Evolutionary conservation across 768 basidiomycete species (phyloP).

Genomic region (Lanmaoa rubissima): DNA sequence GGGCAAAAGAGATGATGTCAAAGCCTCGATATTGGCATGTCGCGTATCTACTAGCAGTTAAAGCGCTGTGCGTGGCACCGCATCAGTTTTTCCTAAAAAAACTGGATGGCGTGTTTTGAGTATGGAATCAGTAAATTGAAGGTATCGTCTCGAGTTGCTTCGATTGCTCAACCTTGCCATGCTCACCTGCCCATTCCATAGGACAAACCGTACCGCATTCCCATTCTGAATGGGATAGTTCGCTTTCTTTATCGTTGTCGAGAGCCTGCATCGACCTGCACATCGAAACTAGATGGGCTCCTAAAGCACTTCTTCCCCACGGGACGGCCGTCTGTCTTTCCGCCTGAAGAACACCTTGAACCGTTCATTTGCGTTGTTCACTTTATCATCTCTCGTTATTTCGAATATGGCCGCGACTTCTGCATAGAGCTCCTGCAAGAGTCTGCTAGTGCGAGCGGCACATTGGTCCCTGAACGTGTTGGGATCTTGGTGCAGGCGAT

Average conservation of each 20-base stretch:
- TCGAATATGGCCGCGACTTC: slow-evolving; percentile 82
- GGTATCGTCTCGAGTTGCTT: slow-evolving; percentile 41
- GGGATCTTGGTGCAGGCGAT: slow-evolving; percentile 75
- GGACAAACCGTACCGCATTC: slow-evolving; percentile 73
- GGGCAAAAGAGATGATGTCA: slow-evolving; percentile 78
- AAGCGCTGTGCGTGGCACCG: slow-evolving; percentile 83
- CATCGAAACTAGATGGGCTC: slow-evolving; percentile 72
- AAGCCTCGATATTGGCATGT: slow-evolving; percentile 90
- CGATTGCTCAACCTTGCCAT: not conserved
- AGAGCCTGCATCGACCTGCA: slow-evolving; percentile 78
- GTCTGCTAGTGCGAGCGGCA: slow-evolving; percentile 42
- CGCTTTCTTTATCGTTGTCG: slow-evolving; percentile 89
- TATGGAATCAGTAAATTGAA: slow-evolving; percentile 73
- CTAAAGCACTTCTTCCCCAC: slow-evolving; percentile 79
- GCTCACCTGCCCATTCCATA: slow-evolving; percentile 29
- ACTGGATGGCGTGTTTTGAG: slow-evolving; percentile 79
- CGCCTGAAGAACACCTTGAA: slow-evolving; percentile 74
- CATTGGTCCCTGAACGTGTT: slow-evolving; percentile 68
- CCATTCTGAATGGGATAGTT: slow-evolving; percentile 77
- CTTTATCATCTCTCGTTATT: slow-evolving; percentile 78
- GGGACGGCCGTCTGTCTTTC: slow-evolving; percentile 56
- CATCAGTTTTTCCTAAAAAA: slow-evolving; percentile 78
- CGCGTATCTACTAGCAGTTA: slow-evolving; percentile 82
- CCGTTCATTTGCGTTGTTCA: slow-evolving; percentile 77
- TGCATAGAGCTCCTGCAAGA: slow-evolving; percentile 82